These are phyloP conservation scores for Leavenworthia alabamica DNA, from an alignment of 345 rosid genomes.

Conservation along the genomic window DNA sequence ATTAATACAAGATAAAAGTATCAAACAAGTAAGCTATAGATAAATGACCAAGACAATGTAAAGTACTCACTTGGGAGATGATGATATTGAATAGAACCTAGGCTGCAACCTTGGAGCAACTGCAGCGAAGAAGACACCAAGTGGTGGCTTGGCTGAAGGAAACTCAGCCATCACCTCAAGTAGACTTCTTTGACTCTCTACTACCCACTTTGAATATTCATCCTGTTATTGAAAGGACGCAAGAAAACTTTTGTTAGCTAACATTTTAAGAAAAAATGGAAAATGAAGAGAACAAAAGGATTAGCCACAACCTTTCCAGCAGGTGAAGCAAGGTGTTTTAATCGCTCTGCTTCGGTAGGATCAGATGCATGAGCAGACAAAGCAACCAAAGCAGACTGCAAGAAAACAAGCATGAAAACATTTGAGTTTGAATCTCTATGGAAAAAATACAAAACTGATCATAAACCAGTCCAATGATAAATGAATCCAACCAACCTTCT, in stretches of 20 bases:
- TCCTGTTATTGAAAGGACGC: constrained; percentile 43
- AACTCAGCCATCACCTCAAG: constrained; percentile 95
- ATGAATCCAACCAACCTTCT: constrained; percentile 53
- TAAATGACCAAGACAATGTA: background rate
- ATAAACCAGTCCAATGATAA: background rate
- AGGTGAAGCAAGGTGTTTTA: constrained; percentile 79
- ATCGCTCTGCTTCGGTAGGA: constrained; percentile 79
- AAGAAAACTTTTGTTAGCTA: background rate
- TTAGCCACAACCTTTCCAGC: constrained; percentile 69
- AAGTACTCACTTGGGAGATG: constrained; percentile 72
- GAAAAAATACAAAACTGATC: background rate
- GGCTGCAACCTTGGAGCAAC: constrained; percentile 93
- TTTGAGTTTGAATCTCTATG: constrained; percentile 2
- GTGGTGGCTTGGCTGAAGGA: constrained; percentile 86
- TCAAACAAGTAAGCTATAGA: background rate
- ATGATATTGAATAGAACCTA: constrained; percentile 93
- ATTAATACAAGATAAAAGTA: background rate
- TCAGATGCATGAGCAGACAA: constrained; percentile 92
- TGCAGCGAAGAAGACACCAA: constrained; percentile 95
- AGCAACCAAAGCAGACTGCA: constrained; percentile 81
- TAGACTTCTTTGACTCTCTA: constrained; percentile 85
- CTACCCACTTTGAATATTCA: constrained; percentile 86
- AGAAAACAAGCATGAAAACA: constrained; percentile 25
- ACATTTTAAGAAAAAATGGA: background rate
- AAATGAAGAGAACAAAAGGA: background rate